Evolutionary conservation across 257 asterid species (phyloP).

Genomic region (Plantago major): DNA sequence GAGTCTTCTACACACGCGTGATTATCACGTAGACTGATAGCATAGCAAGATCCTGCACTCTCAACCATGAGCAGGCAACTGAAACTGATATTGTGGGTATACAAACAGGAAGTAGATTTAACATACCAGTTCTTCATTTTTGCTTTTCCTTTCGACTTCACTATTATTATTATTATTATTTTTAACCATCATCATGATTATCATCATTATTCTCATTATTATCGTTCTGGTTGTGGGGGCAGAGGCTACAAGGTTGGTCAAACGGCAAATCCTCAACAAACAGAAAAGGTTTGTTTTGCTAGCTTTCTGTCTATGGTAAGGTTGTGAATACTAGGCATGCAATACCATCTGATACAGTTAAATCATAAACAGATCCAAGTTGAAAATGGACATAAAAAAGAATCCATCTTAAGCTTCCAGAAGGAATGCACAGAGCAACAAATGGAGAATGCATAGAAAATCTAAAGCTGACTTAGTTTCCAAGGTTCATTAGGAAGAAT

Average conservation of each 20-base stretch:
- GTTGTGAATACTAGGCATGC: no score
- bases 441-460: neutral
- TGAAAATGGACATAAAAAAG: neutral
- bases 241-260: no score
- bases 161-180: no score
- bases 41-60: conserved; percentile 78
- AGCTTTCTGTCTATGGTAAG: no score
- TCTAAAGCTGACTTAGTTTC: conserved; percentile 1
- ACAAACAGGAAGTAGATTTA: neutral
- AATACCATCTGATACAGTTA: neutral
- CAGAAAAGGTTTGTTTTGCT: no score
- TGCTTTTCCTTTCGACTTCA: no score
- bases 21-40: conserved; percentile 54
- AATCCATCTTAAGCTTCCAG: neutral
- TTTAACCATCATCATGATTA: no score
- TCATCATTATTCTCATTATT: no score
- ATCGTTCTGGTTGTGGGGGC: no score
- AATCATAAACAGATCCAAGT: neutral
- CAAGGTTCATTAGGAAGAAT: conserved; percentile 8
- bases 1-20: conserved; percentile 83
- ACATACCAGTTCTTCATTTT: neutral
- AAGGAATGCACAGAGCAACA: neutral
- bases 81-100: conserved; percentile 3
- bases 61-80: neutral
- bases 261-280: no score